Evolutionary conservation across 345 rosid genomes (phyloP), one percentile per base, ranked within the genome.

Genomic region (Murraya paniculata): DNA sequence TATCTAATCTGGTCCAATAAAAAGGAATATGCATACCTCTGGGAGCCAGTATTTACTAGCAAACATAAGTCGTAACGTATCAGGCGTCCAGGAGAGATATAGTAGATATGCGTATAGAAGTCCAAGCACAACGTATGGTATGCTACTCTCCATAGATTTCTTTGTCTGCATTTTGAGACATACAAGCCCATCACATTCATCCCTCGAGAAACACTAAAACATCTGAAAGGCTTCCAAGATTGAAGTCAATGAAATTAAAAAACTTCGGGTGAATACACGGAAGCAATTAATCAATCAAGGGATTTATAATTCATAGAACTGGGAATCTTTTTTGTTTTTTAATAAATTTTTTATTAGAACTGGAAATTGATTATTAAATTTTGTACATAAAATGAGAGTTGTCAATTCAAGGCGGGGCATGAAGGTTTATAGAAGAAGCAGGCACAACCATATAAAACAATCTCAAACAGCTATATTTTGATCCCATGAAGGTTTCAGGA

Each of bases 61-160:
- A 80, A 93, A 96, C 88, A 96, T 93, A 28, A 85, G 77, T 80
- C 74, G 73, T 27, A 91, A 36, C 1, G 94, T 92, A 38, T 89
- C 93, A 0, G 99, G 99, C 4, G 95, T 91, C 98, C 98, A 92
- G 1, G 98, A 93, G 70, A 92, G 91, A 84, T 84, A 91, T n/a
- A 96, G 77, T 30, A 93, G 86, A 88, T 88, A 92, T 18, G 84
- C 91, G 48, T 93, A 92, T 2, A 93, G 79, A 77, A 92, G 77
- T 64, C 98, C 97, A 24, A 96, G 97, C 77, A 85, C 74, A 35
- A 89, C 64, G 79, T 80, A 93, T 0, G 97, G 97, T 61, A 91
- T 77, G 81, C 88, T 81, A 77, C 94, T 92, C 84, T 87, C 90
- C 93, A 92, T 89, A 36, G 85, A 81, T 80, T 87, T 95, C 85